Evolutionary conservation across 2,329 filamentous ascomycete genomes (phyloP), one percentile per base, ranked within the genome.

Genomic region (Harringtonia aguacate): DNA sequence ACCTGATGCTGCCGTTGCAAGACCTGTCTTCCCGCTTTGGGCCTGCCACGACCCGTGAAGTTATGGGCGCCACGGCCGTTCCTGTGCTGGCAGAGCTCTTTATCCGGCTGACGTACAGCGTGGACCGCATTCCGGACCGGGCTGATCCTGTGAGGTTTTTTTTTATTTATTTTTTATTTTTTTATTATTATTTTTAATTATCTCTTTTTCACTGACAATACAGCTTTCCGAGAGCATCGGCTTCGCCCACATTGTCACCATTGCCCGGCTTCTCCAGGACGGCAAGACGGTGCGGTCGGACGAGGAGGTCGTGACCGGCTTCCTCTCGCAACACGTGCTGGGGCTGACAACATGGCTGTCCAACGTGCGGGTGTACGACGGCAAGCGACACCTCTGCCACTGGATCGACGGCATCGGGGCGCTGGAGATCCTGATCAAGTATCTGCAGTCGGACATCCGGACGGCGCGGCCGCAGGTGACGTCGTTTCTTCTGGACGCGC

Each of bases 391-490:
- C 17, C 36, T 46, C 7, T 51, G 50, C 45, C 46, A 52, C 29
- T 52, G 50, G 50, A 47, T 52, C 21, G 24, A 46, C 17, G 50
- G 50, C 53, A 77, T 98, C 9, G 77, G 77, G 50, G 89, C 86
- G 6, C 83, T 98, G 57, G 84, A 87, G 52, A 86, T 94, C 58
- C 85, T 98, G 75, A 83, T 95, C 40, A 77, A 70, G 43, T 69
- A 94, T 39, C 84, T 86, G 36, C 82, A 79, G 54, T 71, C 72
- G 3, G 80, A 85, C 55, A 78, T 89, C 28, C 81, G 79, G 48
- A 79, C 83, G 53, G 92, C 86, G 40, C 70, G 95, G 34, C 90
- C 92, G 20, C 90, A 95, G 68, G 90, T 97, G 45, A 87, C 87
- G 52, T 88, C 90, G n/a, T 95, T 86, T 57, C 69, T 98, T 13